Conservation (phyloP, 768 basidiomycete genomes). For the Xerocomus brunneocitrinus region DNA sequence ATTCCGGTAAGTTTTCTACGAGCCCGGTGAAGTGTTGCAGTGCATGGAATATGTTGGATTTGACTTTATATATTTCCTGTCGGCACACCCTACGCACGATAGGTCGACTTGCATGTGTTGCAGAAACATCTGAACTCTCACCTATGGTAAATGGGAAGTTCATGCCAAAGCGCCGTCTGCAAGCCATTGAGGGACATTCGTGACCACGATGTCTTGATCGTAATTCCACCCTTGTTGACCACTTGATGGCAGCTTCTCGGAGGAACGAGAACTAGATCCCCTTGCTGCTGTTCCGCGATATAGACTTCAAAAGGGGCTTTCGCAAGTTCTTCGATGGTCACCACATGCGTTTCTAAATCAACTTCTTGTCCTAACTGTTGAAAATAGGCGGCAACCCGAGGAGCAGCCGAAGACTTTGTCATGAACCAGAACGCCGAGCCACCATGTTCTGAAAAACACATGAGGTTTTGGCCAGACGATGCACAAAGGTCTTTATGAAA, state of each 20-base stretch:
- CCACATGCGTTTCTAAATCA: constrained; percentile 69
- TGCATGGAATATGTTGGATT: constrained; percentile 56
- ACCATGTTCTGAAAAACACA: constrained; percentile 71
- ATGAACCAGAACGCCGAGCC: constrained; percentile 87
- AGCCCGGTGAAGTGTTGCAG: constrained; percentile 35
- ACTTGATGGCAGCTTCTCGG: constrained; percentile 82
- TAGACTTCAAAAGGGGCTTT: constrained; percentile 66
- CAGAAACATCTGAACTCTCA: constrained; percentile 25
- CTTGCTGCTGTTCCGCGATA: constrained; percentile 65
- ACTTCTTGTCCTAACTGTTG: constrained; percentile 40
- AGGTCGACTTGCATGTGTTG: neutral
- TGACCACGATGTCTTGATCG: constrained; percentile 83
- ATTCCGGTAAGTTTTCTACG: constrained; percentile 6
- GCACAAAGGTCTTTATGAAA: constrained; percentile 84
- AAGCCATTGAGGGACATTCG: constrained; percentile 71
- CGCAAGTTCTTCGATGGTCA: constrained; percentile 58
- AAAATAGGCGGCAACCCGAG: constrained; percentile 56
- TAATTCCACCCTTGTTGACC: constrained; percentile 74
- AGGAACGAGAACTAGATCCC: constrained; percentile 79
- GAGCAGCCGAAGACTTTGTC: constrained; percentile 59
- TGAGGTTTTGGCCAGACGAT: constrained; percentile 81
- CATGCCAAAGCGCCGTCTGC: constrained; percentile 56
- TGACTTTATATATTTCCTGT: constrained; percentile 70
- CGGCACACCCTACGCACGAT: constrained; percentile 63
- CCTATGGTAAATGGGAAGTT: constrained; percentile 79